Evolutionary conservation across 495 filamentous ascomycete species (phyloP).

Genomic region (Immersiella caudata): DNA sequence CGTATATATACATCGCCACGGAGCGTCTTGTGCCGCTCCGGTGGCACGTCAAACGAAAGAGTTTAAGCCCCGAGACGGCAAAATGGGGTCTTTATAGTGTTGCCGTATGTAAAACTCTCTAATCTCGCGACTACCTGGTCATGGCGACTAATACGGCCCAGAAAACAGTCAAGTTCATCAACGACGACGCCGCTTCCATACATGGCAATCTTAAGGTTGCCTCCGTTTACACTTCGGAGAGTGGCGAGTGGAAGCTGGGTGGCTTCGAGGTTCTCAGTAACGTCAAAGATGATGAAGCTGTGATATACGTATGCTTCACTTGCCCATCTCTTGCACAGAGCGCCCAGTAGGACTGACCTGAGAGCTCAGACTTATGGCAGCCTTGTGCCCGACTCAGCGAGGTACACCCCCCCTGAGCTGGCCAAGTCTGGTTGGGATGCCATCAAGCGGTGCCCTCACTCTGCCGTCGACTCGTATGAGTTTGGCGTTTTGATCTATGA

Average conservation of each 20-base stretch:
- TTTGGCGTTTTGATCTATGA: slow-evolving; percentile 86
- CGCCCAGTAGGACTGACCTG: slow-evolving; percentile 12
- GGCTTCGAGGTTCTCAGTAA: slow-evolving; percentile 93
- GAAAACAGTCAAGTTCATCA: slow-evolving; percentile 94
- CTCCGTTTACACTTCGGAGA: slow-evolving; percentile 89
- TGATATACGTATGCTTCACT: slow-evolving; percentile 71
- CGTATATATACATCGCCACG: slow-evolving; percentile 92
- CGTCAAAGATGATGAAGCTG: slow-evolving; percentile 89
- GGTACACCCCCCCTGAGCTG: slow-evolving; percentile 85
- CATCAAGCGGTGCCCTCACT: slow-evolving; percentile 78
- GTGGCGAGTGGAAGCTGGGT: slow-evolving; percentile 95
- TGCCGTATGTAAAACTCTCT: slow-evolving; percentile 61
- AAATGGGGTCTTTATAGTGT: slow-evolving; percentile 93
- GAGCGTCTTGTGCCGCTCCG: slow-evolving; percentile 82
- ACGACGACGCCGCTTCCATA: slow-evolving; percentile 86
- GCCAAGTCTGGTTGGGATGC: slow-evolving; percentile 84
- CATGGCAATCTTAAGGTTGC: slow-evolving; percentile 84
- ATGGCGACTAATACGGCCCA: slow-evolving; percentile 39
- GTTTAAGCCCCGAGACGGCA: slow-evolving; percentile 80
- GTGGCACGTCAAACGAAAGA: slow-evolving; percentile 85
- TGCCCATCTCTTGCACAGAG: not conserved
- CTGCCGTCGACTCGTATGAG: slow-evolving; percentile 83
- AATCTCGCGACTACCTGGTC: too few relatives aligned
- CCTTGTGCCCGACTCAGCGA: slow-evolving; percentile 76
- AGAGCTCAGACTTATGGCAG: slow-evolving; percentile 73